Evolutionary conservation across 108 stramenopile genomes (phyloP).

Genomic region (Pseudonitzschia pungens): DNA sequence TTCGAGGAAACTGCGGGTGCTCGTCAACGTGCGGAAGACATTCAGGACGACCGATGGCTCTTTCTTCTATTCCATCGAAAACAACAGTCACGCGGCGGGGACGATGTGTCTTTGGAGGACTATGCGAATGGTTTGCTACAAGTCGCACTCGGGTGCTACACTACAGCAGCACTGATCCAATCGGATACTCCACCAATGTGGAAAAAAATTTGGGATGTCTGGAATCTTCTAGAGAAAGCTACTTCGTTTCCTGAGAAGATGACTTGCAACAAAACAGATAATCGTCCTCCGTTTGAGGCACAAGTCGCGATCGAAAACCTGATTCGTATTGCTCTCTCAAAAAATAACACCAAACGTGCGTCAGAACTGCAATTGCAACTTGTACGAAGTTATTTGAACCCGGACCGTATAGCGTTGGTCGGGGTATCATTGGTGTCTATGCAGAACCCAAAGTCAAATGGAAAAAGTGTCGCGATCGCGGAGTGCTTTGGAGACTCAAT

Average conservation of each 20-base stretch:
- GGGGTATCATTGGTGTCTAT: neutral
- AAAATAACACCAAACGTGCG: conserved; percentile 55
- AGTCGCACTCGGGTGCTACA: conserved; percentile 42
- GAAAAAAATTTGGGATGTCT: conserved; percentile 50
- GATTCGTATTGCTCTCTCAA: conserved; percentile 55
- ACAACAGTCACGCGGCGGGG: neutral
- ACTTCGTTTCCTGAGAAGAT: neutral
- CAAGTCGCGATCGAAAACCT: conserved; percentile 49
- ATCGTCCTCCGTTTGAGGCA: conserved; percentile 22
- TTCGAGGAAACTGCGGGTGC: neutral
- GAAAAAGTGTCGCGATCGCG: neutral
- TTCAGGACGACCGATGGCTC: conserved; percentile 33
- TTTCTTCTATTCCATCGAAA: conserved; percentile 17
- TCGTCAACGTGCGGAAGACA: conserved; percentile 33
- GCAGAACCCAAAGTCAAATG: neutral
- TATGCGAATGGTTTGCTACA: conserved; percentile 8
- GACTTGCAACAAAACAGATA: neutral
- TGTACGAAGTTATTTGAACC: conserved; percentile 46
- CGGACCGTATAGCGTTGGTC: conserved; percentile 5
- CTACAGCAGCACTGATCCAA: conserved; percentile 35
- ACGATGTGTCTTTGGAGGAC: neutral
- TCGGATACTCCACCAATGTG: conserved; percentile 51
- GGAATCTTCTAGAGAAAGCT: conserved; percentile 26
- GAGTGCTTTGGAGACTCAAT: conserved; percentile 20
- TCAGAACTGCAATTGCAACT: conserved; percentile 47